Base-by-base conservation (phyloP, 2,329 filamentous ascomycete genomes). In the Aspergillus sergii region DNA sequence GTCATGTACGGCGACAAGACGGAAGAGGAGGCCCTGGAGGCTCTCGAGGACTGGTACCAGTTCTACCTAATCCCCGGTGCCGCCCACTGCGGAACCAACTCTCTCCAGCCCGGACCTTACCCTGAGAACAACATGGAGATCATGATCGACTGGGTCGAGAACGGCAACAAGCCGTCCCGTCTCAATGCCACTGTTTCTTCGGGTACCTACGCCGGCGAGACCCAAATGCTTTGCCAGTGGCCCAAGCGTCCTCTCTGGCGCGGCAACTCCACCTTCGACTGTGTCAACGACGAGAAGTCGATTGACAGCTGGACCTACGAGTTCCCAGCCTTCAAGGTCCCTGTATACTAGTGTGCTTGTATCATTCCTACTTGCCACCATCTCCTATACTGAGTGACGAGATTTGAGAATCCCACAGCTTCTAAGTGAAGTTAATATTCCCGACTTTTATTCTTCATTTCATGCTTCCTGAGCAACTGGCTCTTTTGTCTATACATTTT, bases 51-150 rank as follows among this genome's bases (percentile, higher is more conserved):
- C 23, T 88, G 83, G 79, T 88, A 86, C 73, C 80, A 82, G 59
- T 76, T 87, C 45, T 87, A 82, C 73, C 78, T 86, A 0, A 70
- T 87, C 23, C 84, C 85, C 0, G 84, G 84, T 28, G 85, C 81
- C 0, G 83, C 76, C 0, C 85, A 86, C 74, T 88, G 85, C 66
- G 73, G 77, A 0, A 70, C 74, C 39, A 86, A 84, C 73, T 62
- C 72, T 6, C 72, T 80, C 1, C 80, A 83, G 74, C 81, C 81
- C 0, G 80, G 78, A 0, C 78, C 79, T 0, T 83, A 78, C 68
- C 82, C 81, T 0, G 72, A 82, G 69, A 78, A 79, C 16, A 84
- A 82, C 66, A 75, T 84, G 65, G 75, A 78, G 66, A 77, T 72
- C 2, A 73, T 84, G 67, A 82, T 87, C 56, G 75, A 83, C 60